Base-by-base conservation (phyloP, 352 stramenopile species). In the Pythium folliculosum region DNA sequence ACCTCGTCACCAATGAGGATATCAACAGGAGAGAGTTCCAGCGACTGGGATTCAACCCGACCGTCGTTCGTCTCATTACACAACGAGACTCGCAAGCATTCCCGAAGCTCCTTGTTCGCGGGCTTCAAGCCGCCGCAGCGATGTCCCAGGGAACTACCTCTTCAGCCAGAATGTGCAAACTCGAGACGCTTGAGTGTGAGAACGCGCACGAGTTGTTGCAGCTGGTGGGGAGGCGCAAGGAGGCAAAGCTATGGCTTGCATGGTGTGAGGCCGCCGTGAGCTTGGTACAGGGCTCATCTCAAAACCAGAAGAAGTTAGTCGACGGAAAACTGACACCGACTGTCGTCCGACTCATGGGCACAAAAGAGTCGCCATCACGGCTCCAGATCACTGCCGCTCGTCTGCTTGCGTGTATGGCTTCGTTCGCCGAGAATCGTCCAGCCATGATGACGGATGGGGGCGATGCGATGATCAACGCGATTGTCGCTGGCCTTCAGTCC, bases 151-250 rank as follows among this genome's bases (percentile, higher is more conserved):
- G 81, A 4, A 49, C 63, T 19, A 77, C 38, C 0, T 0, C 54
- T 2, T 65, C 62, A 5, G 70, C 81, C 12, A 84, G 77, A 56
- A 49, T 67, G 1, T 82, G 72, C 54, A 94, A 92, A 51, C 77
- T 76, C 22, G 82, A 92, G 23, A 55, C 84, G 13, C 48, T 92
- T 3, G 81, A 92, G 30, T 88, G 75, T 14, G 77, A 88, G 0
- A 65, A 78, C 37, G 80, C 80, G 12, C 19, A 54, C 22, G 60
- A 75, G 17, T 61, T 94, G 9, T 45, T 87, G 5, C 49, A 57
- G 0, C 52, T 91, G 45, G 72, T 82, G 2, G 32, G 21, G 0
- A 43, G 3, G 1, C 22, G 38, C 0, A 66, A 69, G 5, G 74
- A 85, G 4, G 68, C 70, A 38, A 69, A 68, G 7, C 59, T 90